These are phyloP conservation scores for Cinchona pubescens DNA, from an alignment of 257 asterid species.

Conservation along the genomic window DNA sequence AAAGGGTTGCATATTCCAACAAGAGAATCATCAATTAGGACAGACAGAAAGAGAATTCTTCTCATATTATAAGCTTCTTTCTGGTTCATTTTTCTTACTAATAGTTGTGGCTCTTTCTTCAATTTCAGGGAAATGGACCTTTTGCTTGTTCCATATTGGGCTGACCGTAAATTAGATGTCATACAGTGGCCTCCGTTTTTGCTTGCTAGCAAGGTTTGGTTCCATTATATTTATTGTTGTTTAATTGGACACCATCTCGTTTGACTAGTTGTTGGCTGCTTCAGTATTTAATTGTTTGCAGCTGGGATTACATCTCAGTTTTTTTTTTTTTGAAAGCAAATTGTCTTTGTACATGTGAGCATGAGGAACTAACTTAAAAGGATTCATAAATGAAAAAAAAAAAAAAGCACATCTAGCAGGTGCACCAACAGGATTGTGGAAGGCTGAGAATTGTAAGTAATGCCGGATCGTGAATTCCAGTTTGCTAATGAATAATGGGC, in stretches of 20 bases:
- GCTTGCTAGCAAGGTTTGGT: constrained; percentile 91
- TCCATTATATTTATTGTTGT: not conserved
- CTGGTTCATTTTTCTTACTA: constrained; percentile 8
- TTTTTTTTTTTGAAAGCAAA: too few relatives aligned
- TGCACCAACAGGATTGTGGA: too few relatives aligned
- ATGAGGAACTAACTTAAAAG: not conserved
- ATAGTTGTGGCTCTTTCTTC: constrained; percentile 24
- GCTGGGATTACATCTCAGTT: not conserved
- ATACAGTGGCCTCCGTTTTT: constrained; percentile 99
- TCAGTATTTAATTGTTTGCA: not conserved
- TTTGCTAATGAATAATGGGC: too few relatives aligned
- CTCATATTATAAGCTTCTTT: not conserved
- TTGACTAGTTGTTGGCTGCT: not conserved
- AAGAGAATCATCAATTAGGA: too few relatives aligned
- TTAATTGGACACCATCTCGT: not conserved
- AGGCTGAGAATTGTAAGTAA: too few relatives aligned
- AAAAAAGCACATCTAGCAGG: too few relatives aligned
- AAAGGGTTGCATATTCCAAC: too few relatives aligned
- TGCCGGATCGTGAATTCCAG: too few relatives aligned
- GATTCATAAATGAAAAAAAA: too few relatives aligned
- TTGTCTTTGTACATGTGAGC: not conserved
- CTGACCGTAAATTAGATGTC: constrained; percentile 82
- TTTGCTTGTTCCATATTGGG: constrained; percentile 91
- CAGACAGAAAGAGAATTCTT: not conserved
- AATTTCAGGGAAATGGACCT: constrained; percentile 77